Percentiles rank a stretch among this genome's conserved stretches.
phyloP scores from a whole-genome alignment of 2,329 filamentous ascomycete species.

The Colletotrichum cereale region DNA sequence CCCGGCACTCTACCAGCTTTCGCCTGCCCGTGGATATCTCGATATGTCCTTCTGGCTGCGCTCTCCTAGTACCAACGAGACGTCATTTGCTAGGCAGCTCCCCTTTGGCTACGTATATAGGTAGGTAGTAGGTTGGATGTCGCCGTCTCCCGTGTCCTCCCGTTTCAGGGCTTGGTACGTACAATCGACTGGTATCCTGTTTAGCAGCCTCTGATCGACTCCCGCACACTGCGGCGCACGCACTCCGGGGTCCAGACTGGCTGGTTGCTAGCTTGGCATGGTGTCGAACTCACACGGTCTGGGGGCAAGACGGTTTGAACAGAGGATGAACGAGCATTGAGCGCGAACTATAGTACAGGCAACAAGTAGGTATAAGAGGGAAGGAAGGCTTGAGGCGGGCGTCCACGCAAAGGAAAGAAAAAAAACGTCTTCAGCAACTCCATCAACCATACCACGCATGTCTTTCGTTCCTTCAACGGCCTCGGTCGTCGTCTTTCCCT shows the following conservation, averaged over 20 bases:
- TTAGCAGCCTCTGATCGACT: background rate
- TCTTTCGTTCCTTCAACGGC: constrained; percentile 31
- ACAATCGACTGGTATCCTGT: too few relatives aligned
- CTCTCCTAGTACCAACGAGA: background rate
- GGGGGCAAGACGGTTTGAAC: constrained; percentile 17
- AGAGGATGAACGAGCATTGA: constrained; percentile 43
- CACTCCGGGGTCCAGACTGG: background rate
- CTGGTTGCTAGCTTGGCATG: background rate
- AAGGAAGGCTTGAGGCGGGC: constrained; percentile 36
- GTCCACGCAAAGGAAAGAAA: constrained; percentile 38
- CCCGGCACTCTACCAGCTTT: background rate
- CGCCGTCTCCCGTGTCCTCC: background rate
- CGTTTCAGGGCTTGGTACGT: background rate
- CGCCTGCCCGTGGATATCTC: background rate
- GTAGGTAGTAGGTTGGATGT: too few relatives aligned
- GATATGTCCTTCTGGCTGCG: background rate
- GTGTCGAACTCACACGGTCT: background rate
- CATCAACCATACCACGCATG: constrained; percentile 34
- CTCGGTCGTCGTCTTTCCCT: constrained; percentile 9
- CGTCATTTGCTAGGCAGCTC: background rate
- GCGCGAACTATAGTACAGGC: constrained; percentile 41
- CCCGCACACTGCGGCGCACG: background rate
- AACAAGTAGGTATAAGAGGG: constrained; percentile 41
- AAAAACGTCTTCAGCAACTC: constrained; percentile 33
- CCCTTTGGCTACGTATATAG: background rate